A percentile compares a stretch with the other conserved stretches of the same genome.
These are phyloP conservation scores for Kodamaea kaohsiungensis DNA, from an alignment of 805 yeast genomes.

Conservation along the genomic window DNA sequence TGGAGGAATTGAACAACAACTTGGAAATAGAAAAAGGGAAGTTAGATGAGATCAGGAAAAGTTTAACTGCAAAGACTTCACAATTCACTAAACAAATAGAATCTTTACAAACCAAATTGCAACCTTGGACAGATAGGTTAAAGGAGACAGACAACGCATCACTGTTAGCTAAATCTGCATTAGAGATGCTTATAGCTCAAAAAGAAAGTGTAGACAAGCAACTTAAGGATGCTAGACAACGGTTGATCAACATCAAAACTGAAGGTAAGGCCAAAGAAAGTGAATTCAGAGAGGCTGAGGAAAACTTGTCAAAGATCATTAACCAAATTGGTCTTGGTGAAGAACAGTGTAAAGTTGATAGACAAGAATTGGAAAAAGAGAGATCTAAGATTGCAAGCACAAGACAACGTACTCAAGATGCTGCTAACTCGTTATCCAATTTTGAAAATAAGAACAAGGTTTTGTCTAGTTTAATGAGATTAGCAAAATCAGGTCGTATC, in stretches of 20 bases:
- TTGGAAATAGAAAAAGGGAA: conserved; percentile 53
- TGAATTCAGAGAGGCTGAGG: conserved; percentile 44
- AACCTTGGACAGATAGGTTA: conserved; percentile 79
- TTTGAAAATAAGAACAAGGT: conserved; percentile 74
- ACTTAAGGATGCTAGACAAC: conserved; percentile 42
- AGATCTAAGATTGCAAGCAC: conserved; percentile 51
- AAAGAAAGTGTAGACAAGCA: conserved; percentile 45
- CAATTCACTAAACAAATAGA: conserved; percentile 67
- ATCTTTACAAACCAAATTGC: conserved; percentile 59
- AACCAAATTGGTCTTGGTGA: conserved; percentile 62
- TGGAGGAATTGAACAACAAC: conserved; percentile 44
- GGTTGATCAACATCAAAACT: conserved; percentile 46
- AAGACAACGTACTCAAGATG: conserved; percentile 67
- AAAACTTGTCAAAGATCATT: conserved; percentile 48
- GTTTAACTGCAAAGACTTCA: conserved; percentile 73
- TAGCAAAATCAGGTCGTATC: conserved; percentile 80
- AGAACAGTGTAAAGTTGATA: conserved; percentile 53
- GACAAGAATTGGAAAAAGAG: conserved; percentile 51
- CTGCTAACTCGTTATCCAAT: conserved; percentile 56
- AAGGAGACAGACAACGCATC: conserved; percentile 63
- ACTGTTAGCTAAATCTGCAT: conserved; percentile 62
- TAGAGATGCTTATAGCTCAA: conserved; percentile 57
- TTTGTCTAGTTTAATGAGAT: conserved; percentile 61
- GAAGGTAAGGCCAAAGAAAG: conserved; percentile 53
- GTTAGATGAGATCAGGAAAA: conserved; percentile 64